Base-by-base conservation (phyloP, 176 grass and related monocot genomes). In the Carex myosuroides region DNA sequence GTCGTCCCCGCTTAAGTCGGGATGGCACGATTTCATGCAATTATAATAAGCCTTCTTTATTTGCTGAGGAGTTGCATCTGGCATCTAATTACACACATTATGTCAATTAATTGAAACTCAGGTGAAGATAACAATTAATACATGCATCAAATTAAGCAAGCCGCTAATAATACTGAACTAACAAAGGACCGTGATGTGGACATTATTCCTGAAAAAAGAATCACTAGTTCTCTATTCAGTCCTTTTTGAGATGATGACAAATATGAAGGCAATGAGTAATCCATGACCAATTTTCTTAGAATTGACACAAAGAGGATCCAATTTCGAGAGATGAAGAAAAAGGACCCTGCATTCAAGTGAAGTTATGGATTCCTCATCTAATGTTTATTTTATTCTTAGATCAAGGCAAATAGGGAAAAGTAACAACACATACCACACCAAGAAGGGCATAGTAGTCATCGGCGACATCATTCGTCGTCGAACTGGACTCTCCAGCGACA, bases 11-110 rank as follows among this genome's bases (percentile, higher is more conserved):
- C 95, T 95, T 5, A 98, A 89, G 54, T 98, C 96, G 0, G 96
- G 96, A 81, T 98, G 96, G 83, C 91, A 98, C 4, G 64, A 75
- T 87, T 98, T 98, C 93, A 98, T 98, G 87, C 93, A 98, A 89
- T 86, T 85, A 63, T 95, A 98, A 63, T 98, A 95, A 12, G 92
- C 91, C 39, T 92, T 93, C 83, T 94, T 98, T 72, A 98, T 98
- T 87, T 98, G 91, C 77, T 90, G 91, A 29, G 96, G 80, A 41
- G 88, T 95, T 77, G 91, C 93, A 85, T 98, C 92, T 79, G 96
- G 86, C 84, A 95, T 87, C 96, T 98, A 79, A 29, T 86, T 70
- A 42, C 70, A 24, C 9, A 24, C 42, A 10, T 84, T 83, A 18
- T 84, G 62, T 14, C 60, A 81, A 13, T 59, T 82, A 48, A 61